Evolutionary conservation across 768 basidiomycete genomes (phyloP).

Genomic region (Russula ochroleuca): DNA sequence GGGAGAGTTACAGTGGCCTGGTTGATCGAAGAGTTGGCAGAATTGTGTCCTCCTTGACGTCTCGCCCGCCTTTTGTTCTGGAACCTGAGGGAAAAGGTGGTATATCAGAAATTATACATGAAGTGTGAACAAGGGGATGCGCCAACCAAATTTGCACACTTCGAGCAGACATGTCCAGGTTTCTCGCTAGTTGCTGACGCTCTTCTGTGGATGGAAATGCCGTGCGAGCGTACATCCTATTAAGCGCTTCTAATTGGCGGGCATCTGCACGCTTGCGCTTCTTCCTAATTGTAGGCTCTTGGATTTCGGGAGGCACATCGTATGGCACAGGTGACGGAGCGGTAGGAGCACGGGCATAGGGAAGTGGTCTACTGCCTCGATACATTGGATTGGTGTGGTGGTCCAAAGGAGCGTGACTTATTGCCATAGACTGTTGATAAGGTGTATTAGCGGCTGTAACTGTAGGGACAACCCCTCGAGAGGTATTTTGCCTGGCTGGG

Average conservation of each 20-base stretch:
- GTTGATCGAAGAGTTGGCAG: background rate
- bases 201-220: constrained; percentile 88
- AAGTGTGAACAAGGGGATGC: background rate
- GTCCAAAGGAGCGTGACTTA: constrained; percentile 37
- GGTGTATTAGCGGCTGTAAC: constrained; percentile 6
- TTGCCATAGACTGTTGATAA: constrained; percentile 24
- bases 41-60: constrained; percentile 19
- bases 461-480: constrained; percentile 20
- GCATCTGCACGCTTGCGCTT: constrained; percentile 84
- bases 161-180: constrained; percentile 76
- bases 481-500: constrained; percentile 15
- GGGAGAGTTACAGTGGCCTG: background rate
- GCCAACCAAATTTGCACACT: constrained; percentile 84
- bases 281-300: constrained; percentile 72
- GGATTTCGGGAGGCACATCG: constrained; percentile 32
- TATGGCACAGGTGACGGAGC: constrained; percentile 24
- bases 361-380: constrained; percentile 38
- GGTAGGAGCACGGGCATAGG: constrained; percentile 46
- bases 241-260: constrained; percentile 72
- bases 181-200: constrained; percentile 65
- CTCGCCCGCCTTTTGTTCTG: constrained; percentile 26
- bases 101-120: constrained; percentile 1
- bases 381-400: constrained; percentile 28
- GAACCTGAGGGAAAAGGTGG: constrained; percentile 20
- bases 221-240: constrained; percentile 73